Conservation (phyloP, 2,329 filamentous ascomycete genomes). For the Fusarium chlamydosporum region DNA sequence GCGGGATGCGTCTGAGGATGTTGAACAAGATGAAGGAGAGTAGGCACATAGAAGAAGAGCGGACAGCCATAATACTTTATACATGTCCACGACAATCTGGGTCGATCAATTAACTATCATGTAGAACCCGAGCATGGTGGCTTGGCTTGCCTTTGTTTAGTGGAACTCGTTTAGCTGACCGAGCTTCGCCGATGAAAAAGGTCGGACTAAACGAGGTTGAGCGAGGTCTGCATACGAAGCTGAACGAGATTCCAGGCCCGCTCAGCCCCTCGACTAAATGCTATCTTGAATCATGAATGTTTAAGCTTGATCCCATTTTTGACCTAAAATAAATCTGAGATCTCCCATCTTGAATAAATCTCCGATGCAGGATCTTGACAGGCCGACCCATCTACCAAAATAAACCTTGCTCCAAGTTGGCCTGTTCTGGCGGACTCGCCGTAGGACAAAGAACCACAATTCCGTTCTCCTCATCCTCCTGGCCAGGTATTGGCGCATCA, state of each 20-base stretch:
- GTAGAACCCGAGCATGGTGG: too few species aligned
- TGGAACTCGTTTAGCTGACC: not conserved
- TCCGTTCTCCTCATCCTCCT: slow-evolving; percentile 36
- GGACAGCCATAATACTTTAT: not conserved
- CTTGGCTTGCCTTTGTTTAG: not conserved
- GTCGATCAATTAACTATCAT: too few species aligned
- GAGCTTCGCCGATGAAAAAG: not conserved
- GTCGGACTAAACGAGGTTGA: not conserved
- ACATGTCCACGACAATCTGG: not conserved
- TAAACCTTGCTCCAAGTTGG: not conserved
- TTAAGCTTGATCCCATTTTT: fast-evolving
- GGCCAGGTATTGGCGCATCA: slow-evolving; percentile 23
- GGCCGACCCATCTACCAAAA: slow-evolving; percentile 1
- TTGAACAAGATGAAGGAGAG: fast-evolving
- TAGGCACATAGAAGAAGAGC: not conserved
- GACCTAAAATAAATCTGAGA: not conserved
- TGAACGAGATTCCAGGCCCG: not conserved
- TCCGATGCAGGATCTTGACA: too few species aligned
- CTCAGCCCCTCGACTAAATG: not conserved
- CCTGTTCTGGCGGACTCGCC: not conserved
- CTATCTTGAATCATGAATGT: not conserved
- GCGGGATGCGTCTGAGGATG: not conserved
- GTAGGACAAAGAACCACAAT: slow-evolving; percentile 35
- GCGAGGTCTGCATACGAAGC: not conserved
- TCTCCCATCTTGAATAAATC: too few species aligned